Base-by-base conservation (phyloP, 768 basidiomycete species). In the Amanita thiersii region DNA sequence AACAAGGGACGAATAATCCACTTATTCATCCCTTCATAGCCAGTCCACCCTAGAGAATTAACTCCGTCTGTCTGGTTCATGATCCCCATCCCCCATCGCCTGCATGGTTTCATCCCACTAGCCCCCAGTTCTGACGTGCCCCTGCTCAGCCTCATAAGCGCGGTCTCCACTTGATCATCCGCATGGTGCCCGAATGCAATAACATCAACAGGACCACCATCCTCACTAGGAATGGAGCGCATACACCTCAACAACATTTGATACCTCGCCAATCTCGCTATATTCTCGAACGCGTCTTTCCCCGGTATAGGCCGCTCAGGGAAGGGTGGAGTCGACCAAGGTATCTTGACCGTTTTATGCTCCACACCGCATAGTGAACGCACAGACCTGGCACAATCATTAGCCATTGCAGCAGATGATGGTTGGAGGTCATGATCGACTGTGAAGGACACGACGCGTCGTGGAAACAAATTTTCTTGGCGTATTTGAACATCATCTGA, bases 161-260 rank as follows among this genome's bases (percentile, higher is more conserved):
- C 69, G 0, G 88, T 91, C 56, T 91, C 88, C 7, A 89, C 71
- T 54, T 90, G 86, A 54, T 91, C 88, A 53, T 91, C 86, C 2
- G 72, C 71, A 53, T 91, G 88, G 50, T 91, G 88, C 0, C 74
- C 88, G 37, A 81, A 69, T 1, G 81, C 81, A 40, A 88, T 54
- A 10, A 68, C 54, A 11, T 64, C 48, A 3, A 67, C 56, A 1
- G 64, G 51, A 0, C 56, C 45, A n/a, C 18, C 35, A 15, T 10
- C 4, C 15, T 9, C 36, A 24, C 29, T 26, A n/a, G 8, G 28
- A 24, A 38, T 19, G 7, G 21, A 29, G 15, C 18, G 47, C 55
- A 58, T 55, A 3, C 52, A 58, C n/a, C 61, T 43, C 43, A 76
- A 73, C 26, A 86, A 48, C 7, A 68, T 38, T 34, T 62, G 61